Evolutionary conservation across 2,329 filamentous ascomycete species (phyloP).

Genomic region (Gnomoniopsis smithogilvyi): DNA sequence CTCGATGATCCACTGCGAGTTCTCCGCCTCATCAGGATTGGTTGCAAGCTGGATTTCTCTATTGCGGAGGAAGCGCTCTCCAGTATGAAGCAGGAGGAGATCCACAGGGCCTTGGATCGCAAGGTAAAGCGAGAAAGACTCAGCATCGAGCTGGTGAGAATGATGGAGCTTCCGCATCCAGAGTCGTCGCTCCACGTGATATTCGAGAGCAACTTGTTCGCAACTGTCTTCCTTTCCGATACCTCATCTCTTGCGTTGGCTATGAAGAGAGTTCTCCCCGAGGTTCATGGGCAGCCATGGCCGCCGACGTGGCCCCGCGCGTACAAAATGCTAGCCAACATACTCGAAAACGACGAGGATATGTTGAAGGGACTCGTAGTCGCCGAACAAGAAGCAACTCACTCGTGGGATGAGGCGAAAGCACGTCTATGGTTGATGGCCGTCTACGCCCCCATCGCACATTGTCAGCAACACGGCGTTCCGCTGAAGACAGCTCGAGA

Average conservation of each 20-base stretch:
- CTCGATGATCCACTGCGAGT: background rate
- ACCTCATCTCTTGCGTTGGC: background rate
- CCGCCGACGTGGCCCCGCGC: too few species aligned
- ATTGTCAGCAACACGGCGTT: background rate
- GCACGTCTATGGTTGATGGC: background rate
- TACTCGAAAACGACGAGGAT: too few species aligned
- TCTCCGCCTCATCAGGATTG: background rate
- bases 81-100: background rate
- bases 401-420: background rate
- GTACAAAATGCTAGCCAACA: too few species aligned
- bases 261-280: background rate
- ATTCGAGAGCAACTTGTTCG: background rate
- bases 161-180: background rate
- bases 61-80: background rate
- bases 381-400: too few species aligned
- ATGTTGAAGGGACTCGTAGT: too few species aligned
- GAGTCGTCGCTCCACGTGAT: background rate
- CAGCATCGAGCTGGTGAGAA: background rate
- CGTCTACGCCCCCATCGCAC: background rate
- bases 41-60: background rate
- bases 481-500: background rate
- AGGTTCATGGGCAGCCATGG: too few species aligned
- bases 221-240: background rate
- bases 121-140: background rate
- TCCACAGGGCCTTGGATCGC: background rate